Conservation (phyloP, 306 rosid genomes). For the Quercus variabilis region DNA sequence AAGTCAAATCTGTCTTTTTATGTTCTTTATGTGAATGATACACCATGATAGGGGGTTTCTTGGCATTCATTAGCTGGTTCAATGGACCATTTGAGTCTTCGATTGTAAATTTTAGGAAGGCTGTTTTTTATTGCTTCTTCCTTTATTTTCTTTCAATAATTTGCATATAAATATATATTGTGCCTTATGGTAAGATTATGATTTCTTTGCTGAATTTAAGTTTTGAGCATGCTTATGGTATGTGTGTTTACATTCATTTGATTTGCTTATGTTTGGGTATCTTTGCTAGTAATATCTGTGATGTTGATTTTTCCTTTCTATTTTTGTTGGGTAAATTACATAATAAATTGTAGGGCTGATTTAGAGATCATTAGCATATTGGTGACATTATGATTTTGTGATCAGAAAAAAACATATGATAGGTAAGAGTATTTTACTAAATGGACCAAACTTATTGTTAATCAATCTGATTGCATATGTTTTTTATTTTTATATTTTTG, state of each 20-base stretch:
- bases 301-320: too few relatives aligned
- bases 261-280: not conserved
- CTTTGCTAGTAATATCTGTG: not conserved
- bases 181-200: not conserved
- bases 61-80: too few relatives aligned
- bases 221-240: not conserved
- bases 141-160: too few relatives aligned
- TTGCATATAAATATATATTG: not conserved
- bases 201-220: not conserved
- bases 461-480: too few relatives aligned
- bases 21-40: too few relatives aligned
- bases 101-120: too few relatives aligned
- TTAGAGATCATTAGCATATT: not conserved
- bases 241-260: not conserved
- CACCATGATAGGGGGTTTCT: too few relatives aligned
- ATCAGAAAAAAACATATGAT: too few relatives aligned
- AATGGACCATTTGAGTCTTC: too few relatives aligned
- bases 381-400: not conserved
- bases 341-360: not conserved
- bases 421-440: not conserved
- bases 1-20: too few relatives aligned
- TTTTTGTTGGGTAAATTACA: not conserved
- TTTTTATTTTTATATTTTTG: not conserved
- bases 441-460: not conserved
- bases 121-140: not conserved